Percentiles rank a stretch among this genome's conserved stretches.
phyloP scores from a whole-genome alignment of 192 early-diverging fungal species.

The Podila horticola region DNA sequence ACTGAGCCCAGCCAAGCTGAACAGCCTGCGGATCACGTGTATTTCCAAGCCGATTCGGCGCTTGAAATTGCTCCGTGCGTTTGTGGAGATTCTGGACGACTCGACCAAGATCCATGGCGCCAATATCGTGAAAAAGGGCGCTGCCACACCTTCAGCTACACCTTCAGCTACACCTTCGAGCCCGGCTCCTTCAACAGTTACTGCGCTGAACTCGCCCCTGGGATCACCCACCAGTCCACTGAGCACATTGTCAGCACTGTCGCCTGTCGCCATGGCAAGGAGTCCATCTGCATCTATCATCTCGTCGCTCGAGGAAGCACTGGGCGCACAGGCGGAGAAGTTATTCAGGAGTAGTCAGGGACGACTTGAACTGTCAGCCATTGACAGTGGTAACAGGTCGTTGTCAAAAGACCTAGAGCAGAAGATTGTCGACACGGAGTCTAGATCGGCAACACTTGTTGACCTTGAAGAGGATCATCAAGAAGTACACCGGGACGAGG shows the following conservation, averaged over 20 bases:
- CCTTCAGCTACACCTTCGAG: slow-evolving; percentile 8
- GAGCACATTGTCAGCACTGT: not conserved
- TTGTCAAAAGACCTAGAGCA: slow-evolving; percentile 13
- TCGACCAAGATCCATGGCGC: slow-evolving; percentile 36
- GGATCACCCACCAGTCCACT: not conserved
- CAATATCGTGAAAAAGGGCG: slow-evolving; percentile 12
- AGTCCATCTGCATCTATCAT: slow-evolving; percentile 15
- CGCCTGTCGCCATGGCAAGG: slow-evolving; percentile 14
- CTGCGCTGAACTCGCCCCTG: slow-evolving; percentile 8
- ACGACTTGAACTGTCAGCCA: not conserved
- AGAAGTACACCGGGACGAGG: too few species aligned
- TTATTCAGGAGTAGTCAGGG: not conserved
- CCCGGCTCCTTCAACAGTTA: slow-evolving; percentile 8
- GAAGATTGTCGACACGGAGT: slow-evolving; percentile 9
- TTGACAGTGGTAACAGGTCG: slow-evolving; percentile 7
- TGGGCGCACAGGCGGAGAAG: slow-evolving; percentile 2
- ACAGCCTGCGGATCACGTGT: slow-evolving; percentile 42
- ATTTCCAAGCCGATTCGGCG: slow-evolving; percentile 58
- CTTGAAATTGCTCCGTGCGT: slow-evolving; percentile 51
- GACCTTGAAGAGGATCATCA: too few species aligned
- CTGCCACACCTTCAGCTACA: not conserved
- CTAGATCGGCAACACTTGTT: too few species aligned
- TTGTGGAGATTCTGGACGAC: slow-evolving; percentile 53
- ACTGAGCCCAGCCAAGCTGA: slow-evolving; percentile 31
- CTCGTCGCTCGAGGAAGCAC: slow-evolving; percentile 11